A percentile compares a stretch with the other conserved stretches of the same genome.
phyloP scores from a whole-genome alignment of 78 protist genomes.

The Emiliania huxleyi region DNA sequence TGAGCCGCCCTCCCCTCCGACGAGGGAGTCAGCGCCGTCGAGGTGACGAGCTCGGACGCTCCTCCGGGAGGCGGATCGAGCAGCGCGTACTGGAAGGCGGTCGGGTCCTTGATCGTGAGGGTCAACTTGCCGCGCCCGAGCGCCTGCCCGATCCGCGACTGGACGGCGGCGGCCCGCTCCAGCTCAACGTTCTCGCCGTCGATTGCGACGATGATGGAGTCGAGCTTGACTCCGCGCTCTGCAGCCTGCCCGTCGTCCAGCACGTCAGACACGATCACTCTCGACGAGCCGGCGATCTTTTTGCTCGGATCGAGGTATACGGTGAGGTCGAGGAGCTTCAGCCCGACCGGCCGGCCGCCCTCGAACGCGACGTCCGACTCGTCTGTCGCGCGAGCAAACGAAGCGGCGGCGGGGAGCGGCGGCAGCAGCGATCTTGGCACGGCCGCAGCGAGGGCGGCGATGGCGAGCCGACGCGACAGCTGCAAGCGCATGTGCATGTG shows the following conservation, averaged over 20 bases:
- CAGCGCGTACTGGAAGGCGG: neutral
- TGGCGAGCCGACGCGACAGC: too few species aligned
- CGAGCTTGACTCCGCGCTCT: neutral
- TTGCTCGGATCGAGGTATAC: neutral
- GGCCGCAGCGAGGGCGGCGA: too few species aligned
- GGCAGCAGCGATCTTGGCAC: too few species aligned
- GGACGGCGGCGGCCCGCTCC: neutral
- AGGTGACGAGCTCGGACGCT: too few species aligned
- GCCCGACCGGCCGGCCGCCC: neutral
- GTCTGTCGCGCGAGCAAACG: neutral
- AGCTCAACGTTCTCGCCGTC: neutral
- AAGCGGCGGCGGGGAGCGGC: too few species aligned
- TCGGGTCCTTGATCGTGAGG: neutral
- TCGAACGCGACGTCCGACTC: neutral
- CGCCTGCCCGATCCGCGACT: neutral
- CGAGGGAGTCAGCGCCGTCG: neutral
- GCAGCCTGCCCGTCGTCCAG: neutral
- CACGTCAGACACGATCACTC: neutral
- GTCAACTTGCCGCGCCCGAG: neutral
- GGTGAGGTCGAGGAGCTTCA: neutral
- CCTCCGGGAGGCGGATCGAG: neutral
- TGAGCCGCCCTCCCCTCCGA: neutral
- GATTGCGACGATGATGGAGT: neutral
- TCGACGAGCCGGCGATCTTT: neutral
- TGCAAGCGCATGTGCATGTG: too few species aligned